phyloP scores from a whole-genome alignment of 805 yeast species.

The Teunomyces tritomae region DNA sequence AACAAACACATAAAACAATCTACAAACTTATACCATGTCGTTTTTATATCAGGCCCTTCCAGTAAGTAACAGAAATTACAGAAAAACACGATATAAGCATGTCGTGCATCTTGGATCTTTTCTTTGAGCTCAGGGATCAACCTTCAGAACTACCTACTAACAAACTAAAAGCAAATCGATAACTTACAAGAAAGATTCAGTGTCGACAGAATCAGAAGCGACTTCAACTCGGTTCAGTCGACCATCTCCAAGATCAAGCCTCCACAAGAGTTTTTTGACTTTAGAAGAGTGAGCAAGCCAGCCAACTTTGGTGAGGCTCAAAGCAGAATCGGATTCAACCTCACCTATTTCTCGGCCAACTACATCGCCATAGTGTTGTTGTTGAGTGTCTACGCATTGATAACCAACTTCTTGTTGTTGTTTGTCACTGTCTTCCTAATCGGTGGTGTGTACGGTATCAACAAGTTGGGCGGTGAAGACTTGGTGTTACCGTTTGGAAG shows the following conservation, averaged over 20 bases:
- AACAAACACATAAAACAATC: neutral
- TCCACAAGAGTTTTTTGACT: constrained; percentile 90
- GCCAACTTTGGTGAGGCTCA: constrained; percentile 85
- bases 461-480: constrained; percentile 77
- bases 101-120: too few species aligned
- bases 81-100: neutral
- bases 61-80: constrained; percentile 2
- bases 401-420: constrained; percentile 80
- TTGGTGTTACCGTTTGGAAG: constrained; percentile 71
- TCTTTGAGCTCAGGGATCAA: too few species aligned
- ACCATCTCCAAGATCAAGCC: constrained; percentile 75
- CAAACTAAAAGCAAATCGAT: constrained; percentile 13
- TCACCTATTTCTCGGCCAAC: constrained; percentile 84
- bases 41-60: constrained; percentile 8
- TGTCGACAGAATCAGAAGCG: constrained; percentile 22
- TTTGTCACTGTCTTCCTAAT: constrained; percentile 74
- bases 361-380: constrained; percentile 71
- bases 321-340: constrained; percentile 80
- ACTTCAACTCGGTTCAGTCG: constrained; percentile 48
- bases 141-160: constrained; percentile 4
- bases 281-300: constrained; percentile 88
- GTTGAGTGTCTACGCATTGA: constrained; percentile 77
- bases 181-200: constrained; percentile 21
- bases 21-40: constrained; percentile 4
- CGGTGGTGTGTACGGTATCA: constrained; percentile 77